These are phyloP conservation scores for Botryotinia narcissicola DNA, from an alignment of 2,329 filamentous ascomycete species.

Conservation along the genomic window DNA sequence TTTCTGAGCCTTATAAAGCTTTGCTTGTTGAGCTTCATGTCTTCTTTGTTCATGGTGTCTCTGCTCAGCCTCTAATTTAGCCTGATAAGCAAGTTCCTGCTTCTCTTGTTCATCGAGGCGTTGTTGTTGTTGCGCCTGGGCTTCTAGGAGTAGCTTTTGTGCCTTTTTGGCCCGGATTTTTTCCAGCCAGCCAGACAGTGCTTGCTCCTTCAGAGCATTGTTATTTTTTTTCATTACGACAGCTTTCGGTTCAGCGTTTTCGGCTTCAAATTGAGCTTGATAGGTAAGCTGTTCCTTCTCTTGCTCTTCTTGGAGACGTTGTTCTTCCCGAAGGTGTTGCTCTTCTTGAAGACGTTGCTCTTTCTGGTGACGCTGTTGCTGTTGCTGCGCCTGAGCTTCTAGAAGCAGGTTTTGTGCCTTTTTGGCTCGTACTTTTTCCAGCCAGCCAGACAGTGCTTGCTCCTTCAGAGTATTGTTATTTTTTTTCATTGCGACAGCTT, in stretches of 20 bases:
- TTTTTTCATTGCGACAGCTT: conserved; percentile 34
- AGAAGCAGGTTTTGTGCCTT: neutral
- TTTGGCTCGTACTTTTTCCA: neutral
- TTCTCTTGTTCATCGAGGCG: neutral
- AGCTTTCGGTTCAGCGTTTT: conserved; percentile 41
- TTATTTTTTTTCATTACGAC: conserved; percentile 27
- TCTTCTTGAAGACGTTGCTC: neutral
- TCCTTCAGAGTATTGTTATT: neutral
- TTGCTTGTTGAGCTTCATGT: neutral
- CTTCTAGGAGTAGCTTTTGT: neutral
- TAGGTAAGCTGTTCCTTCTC: neutral
- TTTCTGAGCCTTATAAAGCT: neutral
- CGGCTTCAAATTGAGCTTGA: neutral
- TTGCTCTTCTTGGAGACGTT: neutral
- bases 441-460: neutral
- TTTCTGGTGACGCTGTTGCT: neutral
- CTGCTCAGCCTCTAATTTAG: neutral
- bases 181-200: neutral
- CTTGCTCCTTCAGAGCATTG: neutral
- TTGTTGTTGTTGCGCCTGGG: neutral
- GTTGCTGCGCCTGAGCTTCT: neutral
- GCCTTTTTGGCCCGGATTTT: neutral
- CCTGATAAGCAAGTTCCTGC: neutral
- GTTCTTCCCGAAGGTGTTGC: neutral
- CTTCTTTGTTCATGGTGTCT: neutral